Conservation (phyloP, 768 basidiomycete genomes). For the Suillus sp. region DNA sequence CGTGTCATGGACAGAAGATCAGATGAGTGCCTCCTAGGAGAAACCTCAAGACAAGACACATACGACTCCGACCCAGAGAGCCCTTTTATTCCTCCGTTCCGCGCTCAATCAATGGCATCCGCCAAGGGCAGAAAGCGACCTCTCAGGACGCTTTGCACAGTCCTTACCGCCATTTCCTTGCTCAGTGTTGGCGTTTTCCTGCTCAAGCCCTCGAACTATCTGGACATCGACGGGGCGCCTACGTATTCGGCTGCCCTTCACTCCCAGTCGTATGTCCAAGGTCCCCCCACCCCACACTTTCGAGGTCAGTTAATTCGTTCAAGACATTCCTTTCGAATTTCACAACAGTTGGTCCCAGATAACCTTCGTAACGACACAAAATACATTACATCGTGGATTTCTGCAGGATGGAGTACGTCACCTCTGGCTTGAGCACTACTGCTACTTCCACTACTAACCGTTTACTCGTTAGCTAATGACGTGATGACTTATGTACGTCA, state of each 20-base stretch:
- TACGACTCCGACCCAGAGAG: constrained; percentile 13
- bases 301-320: constrained; percentile 42
- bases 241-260: neutral
- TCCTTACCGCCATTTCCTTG: constrained; percentile 34
- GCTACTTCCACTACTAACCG: neutral
- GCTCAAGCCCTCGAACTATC: constrained; percentile 7
- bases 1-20: constrained; percentile 13
- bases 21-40: constrained; percentile 9
- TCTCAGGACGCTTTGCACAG: constrained; percentile 10
- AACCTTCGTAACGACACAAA: constrained; percentile 60
- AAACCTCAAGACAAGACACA: neutral
- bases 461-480: constrained; percentile 58
- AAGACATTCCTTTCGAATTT: neutral
- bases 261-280: constrained; percentile 31
- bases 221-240: neutral
- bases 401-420: constrained; percentile 75
- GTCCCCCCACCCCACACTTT: constrained; percentile 58
- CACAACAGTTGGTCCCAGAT: constrained; percentile 39
- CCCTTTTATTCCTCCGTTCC: constrained; percentile 11
- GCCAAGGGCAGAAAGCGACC: neutral
- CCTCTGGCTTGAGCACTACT: too few species aligned
- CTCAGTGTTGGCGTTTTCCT: constrained; percentile 16
- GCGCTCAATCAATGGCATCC: neutral
- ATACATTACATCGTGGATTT: constrained; percentile 75
- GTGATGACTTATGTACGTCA: constrained; percentile 67